Conservation (phyloP, 345 rosid species). For the Arabidopsis thaliana region DNA sequence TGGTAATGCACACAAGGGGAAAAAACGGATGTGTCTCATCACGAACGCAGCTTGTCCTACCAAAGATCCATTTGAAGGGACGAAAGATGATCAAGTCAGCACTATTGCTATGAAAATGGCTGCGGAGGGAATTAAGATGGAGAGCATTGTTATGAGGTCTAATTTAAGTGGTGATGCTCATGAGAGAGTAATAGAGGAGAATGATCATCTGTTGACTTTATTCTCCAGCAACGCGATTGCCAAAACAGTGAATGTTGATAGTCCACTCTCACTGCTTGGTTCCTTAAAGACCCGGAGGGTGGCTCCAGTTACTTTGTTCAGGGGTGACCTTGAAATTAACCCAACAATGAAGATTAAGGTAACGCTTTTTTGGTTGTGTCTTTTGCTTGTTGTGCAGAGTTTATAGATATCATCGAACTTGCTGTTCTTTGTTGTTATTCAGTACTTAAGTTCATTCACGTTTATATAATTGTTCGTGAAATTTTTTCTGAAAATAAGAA, state of each 20-base stretch:
- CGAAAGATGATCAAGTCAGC: constrained; percentile 80
- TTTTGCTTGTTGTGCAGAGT: constrained; percentile 20
- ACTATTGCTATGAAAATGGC: constrained; percentile 72
- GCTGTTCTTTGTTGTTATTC: constrained; percentile 14
- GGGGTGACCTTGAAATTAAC: constrained; percentile 86
- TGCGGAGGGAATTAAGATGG: constrained; percentile 72
- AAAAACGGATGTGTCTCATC: constrained; percentile 80
- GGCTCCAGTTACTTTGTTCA: constrained; percentile 78
- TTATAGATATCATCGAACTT: background rate
- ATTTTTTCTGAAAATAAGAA: background rate
- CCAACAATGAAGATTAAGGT: constrained; percentile 84
- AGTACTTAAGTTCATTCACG: background rate
- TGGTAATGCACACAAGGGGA: constrained; percentile 65
- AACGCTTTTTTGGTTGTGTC: constrained; percentile 11
- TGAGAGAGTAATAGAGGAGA: constrained; percentile 63
- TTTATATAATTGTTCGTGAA: background rate
- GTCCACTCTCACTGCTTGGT: constrained; percentile 78
- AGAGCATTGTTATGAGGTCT: constrained; percentile 69
- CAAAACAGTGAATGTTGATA: constrained; percentile 66
- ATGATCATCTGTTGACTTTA: constrained; percentile 68
- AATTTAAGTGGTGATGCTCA: constrained; percentile 42
- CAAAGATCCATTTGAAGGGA: constrained; percentile 79
- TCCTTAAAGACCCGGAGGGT: constrained; percentile 75
- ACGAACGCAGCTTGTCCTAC: constrained; percentile 73
- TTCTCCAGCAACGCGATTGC: constrained; percentile 63